These are phyloP conservation scores for Podila epigama DNA, from an alignment of 192 early-diverging fungal species.

Conservation along the genomic window DNA sequence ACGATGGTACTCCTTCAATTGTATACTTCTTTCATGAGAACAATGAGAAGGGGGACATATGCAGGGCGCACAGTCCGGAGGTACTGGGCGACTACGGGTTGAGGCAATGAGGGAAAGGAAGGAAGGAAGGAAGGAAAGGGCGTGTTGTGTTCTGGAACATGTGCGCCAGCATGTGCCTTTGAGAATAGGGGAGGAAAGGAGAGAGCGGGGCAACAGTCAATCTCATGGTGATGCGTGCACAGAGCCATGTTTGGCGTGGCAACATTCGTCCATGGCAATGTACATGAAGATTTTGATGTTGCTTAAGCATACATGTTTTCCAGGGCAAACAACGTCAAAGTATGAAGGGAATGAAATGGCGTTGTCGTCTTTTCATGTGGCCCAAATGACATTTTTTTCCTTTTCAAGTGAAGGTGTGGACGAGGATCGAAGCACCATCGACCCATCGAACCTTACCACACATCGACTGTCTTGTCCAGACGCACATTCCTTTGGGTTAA, in stretches of 20 bases:
- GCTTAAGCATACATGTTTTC: too few species aligned
- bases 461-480: background rate
- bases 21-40: background rate
- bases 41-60: too few species aligned
- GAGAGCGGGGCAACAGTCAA: too few species aligned
- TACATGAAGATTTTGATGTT: background rate
- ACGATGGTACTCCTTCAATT: background rate
- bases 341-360: background rate
- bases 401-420: background rate
- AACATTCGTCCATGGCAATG: background rate
- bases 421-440: too few species aligned
- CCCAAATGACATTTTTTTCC: background rate
- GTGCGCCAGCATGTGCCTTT: background rate
- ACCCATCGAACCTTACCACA: background rate
- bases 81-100: too few species aligned
- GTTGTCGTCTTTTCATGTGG: too few species aligned
- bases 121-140: too few species aligned
- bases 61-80: too few species aligned
- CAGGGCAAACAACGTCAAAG: too few species aligned
- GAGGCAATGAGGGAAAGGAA: too few species aligned
- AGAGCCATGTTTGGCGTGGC: background rate
- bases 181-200: background rate
- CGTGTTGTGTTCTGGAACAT: too few species aligned
- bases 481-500: background rate
- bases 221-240: slow-evolving; percentile 1